Evolutionary conservation across 2,329 filamentous ascomycete species (phyloP).

Genomic region (Ramichloridium luteum): DNA sequence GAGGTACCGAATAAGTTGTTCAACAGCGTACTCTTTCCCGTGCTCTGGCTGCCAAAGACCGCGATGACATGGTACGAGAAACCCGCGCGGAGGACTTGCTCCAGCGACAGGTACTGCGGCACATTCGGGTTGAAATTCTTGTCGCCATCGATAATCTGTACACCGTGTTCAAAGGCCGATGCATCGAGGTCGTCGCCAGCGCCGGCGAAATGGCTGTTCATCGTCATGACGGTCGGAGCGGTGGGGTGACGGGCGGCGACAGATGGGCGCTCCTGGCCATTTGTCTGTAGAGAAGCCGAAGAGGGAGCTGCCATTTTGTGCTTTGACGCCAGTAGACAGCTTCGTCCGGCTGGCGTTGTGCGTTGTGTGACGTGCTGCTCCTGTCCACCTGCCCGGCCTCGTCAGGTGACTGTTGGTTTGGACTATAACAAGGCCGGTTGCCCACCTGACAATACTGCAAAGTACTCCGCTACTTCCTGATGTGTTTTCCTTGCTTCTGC

Average conservation of each 20-base stretch:
- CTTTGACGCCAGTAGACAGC: too few species aligned
- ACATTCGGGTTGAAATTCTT: conserved; percentile 90
- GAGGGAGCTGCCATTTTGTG: too few species aligned
- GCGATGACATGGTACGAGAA: conserved; percentile 99
- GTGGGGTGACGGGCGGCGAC: conserved; percentile 18
- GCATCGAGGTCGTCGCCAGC: conserved; percentile 53
- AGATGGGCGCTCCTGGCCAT: too few species aligned
- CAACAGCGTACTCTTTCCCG: conserved; percentile 91
- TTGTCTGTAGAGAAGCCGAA: too few species aligned
- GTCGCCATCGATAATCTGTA: conserved; percentile 92
- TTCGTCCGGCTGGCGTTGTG: too few species aligned
- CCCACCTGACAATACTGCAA: too few species aligned
- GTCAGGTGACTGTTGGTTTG: too few species aligned
- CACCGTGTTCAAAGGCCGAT: conserved; percentile 75
- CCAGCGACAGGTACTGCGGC: conserved; percentile 66
- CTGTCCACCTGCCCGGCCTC: too few species aligned
- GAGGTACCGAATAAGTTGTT: conserved; percentile 92
- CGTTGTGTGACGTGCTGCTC: too few species aligned
- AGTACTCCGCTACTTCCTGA: too few species aligned
- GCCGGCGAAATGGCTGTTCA: conserved; percentile 73
- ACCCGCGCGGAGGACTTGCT: conserved; percentile 71
- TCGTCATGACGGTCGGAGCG: conserved; percentile 29
- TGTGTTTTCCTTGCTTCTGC: too few species aligned
- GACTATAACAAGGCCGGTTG: too few species aligned
- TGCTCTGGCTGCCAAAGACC: conserved; percentile 97